Conservation (phyloP, 495 filamentous ascomycete species). For the Neurospora sublineolata region DNA sequence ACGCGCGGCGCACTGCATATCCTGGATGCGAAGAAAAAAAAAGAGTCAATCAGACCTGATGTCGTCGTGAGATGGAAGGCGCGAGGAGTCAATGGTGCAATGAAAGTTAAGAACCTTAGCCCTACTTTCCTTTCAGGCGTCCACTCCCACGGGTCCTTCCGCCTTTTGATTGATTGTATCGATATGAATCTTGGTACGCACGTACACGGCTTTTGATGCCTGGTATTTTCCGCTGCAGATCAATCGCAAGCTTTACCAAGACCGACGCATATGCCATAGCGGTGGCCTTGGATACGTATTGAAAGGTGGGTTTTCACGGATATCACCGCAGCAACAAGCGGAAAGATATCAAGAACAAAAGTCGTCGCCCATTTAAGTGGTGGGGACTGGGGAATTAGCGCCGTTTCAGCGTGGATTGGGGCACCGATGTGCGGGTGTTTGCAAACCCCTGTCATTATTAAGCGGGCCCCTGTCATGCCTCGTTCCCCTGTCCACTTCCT, state of each 20-base stretch:
- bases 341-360: background rate
- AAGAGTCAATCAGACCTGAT: background rate
- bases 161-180: background rate
- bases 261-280: background rate
- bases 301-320: background rate
- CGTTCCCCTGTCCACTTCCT: background rate
- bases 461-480: background rate
- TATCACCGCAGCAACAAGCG: background rate
- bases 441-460: background rate
- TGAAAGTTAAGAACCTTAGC: background rate
- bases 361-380: background rate
- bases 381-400: conserved; percentile 3
- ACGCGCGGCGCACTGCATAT: background rate
- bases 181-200: background rate
- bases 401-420: conserved; percentile 6
- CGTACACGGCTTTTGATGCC: background rate
- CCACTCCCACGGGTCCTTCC: background rate
- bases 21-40: background rate
- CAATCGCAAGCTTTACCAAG: background rate
- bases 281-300: background rate
- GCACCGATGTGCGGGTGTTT: background rate
- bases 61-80: background rate
- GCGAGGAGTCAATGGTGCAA: background rate
- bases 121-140: background rate
- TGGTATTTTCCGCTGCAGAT: background rate